Evolutionary conservation across 495 filamentous ascomycete genomes (phyloP).

Genomic region (Pseudoneurospora amorphoporcata): DNA sequence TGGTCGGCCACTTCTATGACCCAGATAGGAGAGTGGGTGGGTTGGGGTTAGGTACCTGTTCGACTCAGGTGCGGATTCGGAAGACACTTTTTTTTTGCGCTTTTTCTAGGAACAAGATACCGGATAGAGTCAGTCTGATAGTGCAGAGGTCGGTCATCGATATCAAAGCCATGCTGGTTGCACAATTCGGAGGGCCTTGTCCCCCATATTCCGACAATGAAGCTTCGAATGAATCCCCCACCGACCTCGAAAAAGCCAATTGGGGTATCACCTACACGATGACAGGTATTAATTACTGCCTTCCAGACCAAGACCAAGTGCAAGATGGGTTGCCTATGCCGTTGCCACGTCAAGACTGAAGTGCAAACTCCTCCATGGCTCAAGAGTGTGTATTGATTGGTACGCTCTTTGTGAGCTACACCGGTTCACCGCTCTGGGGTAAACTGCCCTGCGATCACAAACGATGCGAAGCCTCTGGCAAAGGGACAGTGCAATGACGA

Average conservation of each 20-base stretch:
- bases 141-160: too few relatives aligned
- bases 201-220: too few relatives aligned
- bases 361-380: not conserved
- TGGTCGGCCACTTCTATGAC: not conserved
- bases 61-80: not conserved
- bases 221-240: too few relatives aligned
- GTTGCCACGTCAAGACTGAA: not conserved
- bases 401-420: not conserved
- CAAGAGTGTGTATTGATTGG: not conserved
- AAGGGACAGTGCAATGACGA: not conserved
- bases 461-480: not conserved
- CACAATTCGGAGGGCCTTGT: too few relatives aligned
- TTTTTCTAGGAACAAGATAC: not conserved
- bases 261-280: not conserved
- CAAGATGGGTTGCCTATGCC: not conserved
- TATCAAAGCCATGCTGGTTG: too few relatives aligned
- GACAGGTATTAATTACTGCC: not conserved
- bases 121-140: too few relatives aligned
- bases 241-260: too few relatives aligned
- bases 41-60: not conserved
- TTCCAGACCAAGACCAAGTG: not conserved
- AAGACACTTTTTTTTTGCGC: not conserved
- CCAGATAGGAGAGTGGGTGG: not conserved
- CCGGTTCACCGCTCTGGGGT: not conserved
- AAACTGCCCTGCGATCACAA: not conserved